phyloP scores from a whole-genome alignment of 1,284 basidiomycete genomes.

The Cryptococcus wingfieldii region DNA sequence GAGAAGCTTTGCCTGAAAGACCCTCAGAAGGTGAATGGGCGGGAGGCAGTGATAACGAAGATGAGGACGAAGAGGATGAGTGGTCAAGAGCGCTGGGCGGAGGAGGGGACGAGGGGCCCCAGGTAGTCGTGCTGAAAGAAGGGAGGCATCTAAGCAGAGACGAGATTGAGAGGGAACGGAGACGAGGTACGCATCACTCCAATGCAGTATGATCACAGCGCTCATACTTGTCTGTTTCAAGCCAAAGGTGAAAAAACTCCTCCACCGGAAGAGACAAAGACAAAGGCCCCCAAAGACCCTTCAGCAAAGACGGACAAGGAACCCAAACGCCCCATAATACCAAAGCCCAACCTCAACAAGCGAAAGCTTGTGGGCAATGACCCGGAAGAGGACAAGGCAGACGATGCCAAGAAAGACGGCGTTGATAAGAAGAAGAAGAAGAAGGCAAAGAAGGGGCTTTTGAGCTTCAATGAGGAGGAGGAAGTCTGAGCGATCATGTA shows the following conservation, averaged over 20 bases:
- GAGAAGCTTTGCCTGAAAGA: slow-evolving; percentile 32
- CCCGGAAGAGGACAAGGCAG: slow-evolving; percentile 5
- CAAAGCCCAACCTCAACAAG: slow-evolving; percentile 22
- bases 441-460: slow-evolving; percentile 38
- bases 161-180: slow-evolving; percentile 70
- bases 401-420: slow-evolving; percentile 2
- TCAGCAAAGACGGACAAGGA: not conserved
- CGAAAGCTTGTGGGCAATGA: slow-evolving; percentile 36
- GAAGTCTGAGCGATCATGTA: slow-evolving; percentile 13
- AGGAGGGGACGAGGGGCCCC: slow-evolving; percentile 74
- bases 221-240: not conserved
- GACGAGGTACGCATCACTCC: slow-evolving; percentile 60
- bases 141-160: slow-evolving; percentile 73
- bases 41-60: slow-evolving; percentile 32
- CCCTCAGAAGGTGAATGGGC: slow-evolving; percentile 42
- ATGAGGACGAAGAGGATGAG: slow-evolving; percentile 62
- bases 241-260: slow-evolving; percentile 17
- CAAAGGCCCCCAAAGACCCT: not conserved
- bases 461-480: slow-evolving; percentile 45
- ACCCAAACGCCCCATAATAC: slow-evolving; percentile 13
- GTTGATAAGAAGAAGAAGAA: slow-evolving; percentile 38
- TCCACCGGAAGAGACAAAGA: not conserved
- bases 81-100: slow-evolving; percentile 66
- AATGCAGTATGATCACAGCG: not conserved
- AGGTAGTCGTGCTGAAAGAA: slow-evolving; percentile 75